Base-by-base conservation (phyloP, 441 rosid species). In the Kokia cookei region DNA sequence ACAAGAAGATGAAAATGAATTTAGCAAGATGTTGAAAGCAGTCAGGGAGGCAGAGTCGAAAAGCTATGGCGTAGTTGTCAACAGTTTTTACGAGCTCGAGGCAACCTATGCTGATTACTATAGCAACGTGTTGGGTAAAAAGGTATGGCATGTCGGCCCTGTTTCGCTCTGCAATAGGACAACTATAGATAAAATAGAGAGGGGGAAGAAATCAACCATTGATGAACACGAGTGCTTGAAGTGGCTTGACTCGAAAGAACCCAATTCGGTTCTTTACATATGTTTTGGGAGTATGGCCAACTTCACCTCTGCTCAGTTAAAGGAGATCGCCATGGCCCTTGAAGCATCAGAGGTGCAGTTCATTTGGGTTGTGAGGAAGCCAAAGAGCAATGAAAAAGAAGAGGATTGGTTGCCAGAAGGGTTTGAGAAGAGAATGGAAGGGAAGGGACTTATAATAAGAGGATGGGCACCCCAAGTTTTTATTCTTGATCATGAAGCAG, bases 101-200 rank as follows among this genome's bases (percentile, higher is more conserved):
- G 37, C 0, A 5, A 13, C 2, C 9, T 65, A 24, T 45, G 70
- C 54, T 12, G 70, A 65, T 6, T 24, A 22, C 32, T 65, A 22
- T 6, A 43, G 37, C 19, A 65, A 43, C 12, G 35, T 22, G 7
- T 65, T 43, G 69, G 54, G 69, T 14, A 65, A 27, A 24, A 65
- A 13, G 35, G 53, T 54, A 65, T 65, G 69, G 69, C 54, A 65
- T 24, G 13, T 65, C 17, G 70, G 70, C 12, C 70, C 70, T 45
- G 11, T 65, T 43, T 65, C 70, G 1, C 55, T 65, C n/a, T 64
- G 29, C 68, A 64, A 64, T 19, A 19, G 29, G 29, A 27, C 8
- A 24, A 17, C 27, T 10, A 1, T 4, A 19, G 68, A 42, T 10
- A 42, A 42, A 42, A 8, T 50, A 22, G 37, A 19, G 35, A 65